Base-by-base conservation (phyloP, 192 early-diverging fungal genomes). In the Podila minutissima region DNA sequence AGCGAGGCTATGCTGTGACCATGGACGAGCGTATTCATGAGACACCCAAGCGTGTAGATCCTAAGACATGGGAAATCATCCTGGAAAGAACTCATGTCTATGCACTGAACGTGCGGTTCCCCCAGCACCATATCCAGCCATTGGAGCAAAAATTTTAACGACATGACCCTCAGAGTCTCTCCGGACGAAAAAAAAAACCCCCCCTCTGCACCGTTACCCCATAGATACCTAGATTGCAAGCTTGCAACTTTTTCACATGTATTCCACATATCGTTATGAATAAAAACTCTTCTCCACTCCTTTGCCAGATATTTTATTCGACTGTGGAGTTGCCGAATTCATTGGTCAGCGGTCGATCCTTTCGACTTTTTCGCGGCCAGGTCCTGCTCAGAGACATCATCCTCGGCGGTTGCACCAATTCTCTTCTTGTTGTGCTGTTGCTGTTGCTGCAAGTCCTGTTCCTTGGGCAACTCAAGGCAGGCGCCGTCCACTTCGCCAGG, bases 101-200 rank as follows among this genome's bases (percentile, higher is more conserved):
- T 66, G 77, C 86, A 1, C 74, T 89, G 32, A 88, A 81, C 58
- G 82, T 89, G 17, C 87, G 86, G 5, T 89, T 88, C 64, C 88
- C 88, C 19, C 87, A 89, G 55, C 88, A 88, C 48, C 85, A 88
- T 62, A 89, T 89, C 62, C 88, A 88, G 61, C 81, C 88, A 20
- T 64, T 89, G 50, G 88, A 89, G 51, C 88, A 89, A 68, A 89
- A 89, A 57, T 89, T 89, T 53, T 79, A 86, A 59, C 4, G 20
- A 9, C 17, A 37, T 37, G 12, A 46, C 8, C 15, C 41, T 46
- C 15, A 15, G 13, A 1, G 13, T 46, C 41, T 41, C 9, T 37
- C 10, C 1, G 15, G 8, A 17, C 13, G 13, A 46, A 13, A 46
- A 46, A 17, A 17, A 46, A 46, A 15, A 37, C 10, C 0, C 9